phyloP scores from a whole-genome alignment of 371 early-diverging fungal genomes.

The Apophysomyces elegans region DNA sequence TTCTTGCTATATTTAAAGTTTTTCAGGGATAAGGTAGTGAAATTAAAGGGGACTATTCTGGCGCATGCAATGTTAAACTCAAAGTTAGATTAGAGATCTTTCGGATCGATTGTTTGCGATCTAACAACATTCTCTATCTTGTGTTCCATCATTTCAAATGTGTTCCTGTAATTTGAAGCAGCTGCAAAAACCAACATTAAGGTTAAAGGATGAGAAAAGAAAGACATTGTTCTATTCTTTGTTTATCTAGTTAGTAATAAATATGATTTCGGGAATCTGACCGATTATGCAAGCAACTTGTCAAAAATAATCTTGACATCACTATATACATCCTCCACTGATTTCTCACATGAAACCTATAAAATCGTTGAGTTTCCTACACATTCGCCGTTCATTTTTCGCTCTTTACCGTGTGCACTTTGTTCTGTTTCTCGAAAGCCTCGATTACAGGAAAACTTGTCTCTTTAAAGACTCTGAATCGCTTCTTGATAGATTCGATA shows the following conservation, averaged over 20 bases:
- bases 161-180: neutral
- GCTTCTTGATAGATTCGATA: conserved; percentile 90
- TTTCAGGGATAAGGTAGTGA: no score
- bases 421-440: conserved; percentile 66
- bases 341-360: conserved; percentile 53
- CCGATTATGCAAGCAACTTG: conserved; percentile 18
- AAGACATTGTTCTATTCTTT: no score
- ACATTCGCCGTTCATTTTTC: neutral
- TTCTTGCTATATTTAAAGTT: no score
- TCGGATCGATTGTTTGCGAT: no score
- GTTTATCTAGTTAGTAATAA: no score
- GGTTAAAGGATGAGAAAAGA: no score
- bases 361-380: neutral
- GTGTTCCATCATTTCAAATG: neutral
- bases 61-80: no score
- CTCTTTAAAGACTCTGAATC: conserved; percentile 85
- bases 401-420: conserved; percentile 73
- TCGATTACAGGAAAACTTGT: conserved; percentile 90
- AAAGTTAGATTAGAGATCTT: no score
- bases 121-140: neutral
- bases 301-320: conserved; percentile 49
- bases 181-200: neutral
- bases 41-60: no score
- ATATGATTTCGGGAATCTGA: no score
- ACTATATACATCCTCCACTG: conserved; percentile 57